Evolutionary conservation across 768 basidiomycete species (phyloP), one percentile per base, ranked within the genome.

Genomic region (Leccinum incarnatum): DNA sequence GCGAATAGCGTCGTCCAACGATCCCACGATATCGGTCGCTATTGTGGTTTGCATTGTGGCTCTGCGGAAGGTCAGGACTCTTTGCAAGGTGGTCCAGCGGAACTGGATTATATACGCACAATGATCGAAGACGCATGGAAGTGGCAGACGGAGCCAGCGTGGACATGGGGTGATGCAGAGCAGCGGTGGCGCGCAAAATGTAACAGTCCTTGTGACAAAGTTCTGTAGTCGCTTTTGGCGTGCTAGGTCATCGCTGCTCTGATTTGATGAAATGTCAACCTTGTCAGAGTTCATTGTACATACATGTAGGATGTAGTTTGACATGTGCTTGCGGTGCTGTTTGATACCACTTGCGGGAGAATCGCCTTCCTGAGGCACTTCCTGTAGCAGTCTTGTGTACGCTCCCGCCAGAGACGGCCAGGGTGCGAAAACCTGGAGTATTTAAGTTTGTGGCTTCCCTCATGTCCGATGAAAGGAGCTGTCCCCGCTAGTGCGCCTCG

Each of bases 1-100:
- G 62, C 69, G 4, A 69, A 73, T 34, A 14, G 40, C 17, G 46
- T 76, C 45, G 59, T 61, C 21, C 42, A 59, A 23, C 54, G 40
- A 14, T 68, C 71, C 4, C 54, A 51, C 12, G 37, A 61, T n/a
- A 53, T 63, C 1, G 74, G 74, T 2, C 23, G 60, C 11, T 58
- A 71, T 52, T 73, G 67, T 51, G 6, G 47, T 25, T 48, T 48
- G 9, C 19, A 45, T 19, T 45, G 11, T 45, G 15, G 19, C 19
- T 19, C 42, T 45, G 19, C 19, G 5, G n/a, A 19, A 5, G n/a
- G 40, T 19, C 40, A 4, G n/a, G 42, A 45, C 19, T 19, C 42
- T 19, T 45, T 19, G 10, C 10, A 45, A 45, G n/a, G 42, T 10
- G 5, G 10, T 45, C 19, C 42, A 7, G 42, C 19, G 17, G 19